Evolutionary conservation across 2,329 filamentous ascomycete genomes (phyloP).

Genomic region (Cercospora beticola): DNA sequence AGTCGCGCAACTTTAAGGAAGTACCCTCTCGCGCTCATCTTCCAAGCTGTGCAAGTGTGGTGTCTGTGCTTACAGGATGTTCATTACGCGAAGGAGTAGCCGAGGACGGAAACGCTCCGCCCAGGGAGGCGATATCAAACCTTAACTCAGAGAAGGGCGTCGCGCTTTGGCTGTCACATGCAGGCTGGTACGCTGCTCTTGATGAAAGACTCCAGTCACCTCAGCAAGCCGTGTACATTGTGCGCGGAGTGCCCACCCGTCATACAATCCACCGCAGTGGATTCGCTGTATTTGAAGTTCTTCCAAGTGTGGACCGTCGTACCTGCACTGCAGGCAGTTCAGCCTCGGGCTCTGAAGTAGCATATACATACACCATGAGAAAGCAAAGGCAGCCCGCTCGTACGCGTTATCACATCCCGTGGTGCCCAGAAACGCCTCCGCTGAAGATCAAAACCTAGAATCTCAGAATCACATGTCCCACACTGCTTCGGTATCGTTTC

Average conservation of each 20-base stretch:
- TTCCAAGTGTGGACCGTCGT: neutral
- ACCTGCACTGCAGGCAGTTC: neutral
- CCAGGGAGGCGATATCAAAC: neutral
- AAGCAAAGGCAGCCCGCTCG: neutral
- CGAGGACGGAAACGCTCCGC: neutral
- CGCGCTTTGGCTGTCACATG: too few species aligned
- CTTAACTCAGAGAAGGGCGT: neutral
- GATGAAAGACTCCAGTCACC: too few species aligned
- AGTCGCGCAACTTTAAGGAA: too few species aligned
- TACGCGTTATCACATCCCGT: neutral
- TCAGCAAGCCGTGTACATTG: too few species aligned
- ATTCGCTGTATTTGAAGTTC: neutral
- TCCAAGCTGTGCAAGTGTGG: neutral
- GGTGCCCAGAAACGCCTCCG: neutral
- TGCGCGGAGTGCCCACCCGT: neutral
- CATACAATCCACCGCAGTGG: neutral
- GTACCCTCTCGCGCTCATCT: too few species aligned
- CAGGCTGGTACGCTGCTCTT: too few species aligned
- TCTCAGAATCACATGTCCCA: slow-evolving; percentile 1
- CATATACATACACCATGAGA: neutral
- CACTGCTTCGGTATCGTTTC: neutral
- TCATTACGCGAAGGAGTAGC: neutral
- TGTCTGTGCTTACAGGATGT: neutral
- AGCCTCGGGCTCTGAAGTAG: neutral
- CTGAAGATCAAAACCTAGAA: neutral